Percentiles rank a stretch among this genome's conserved stretches.
These are phyloP conservation scores for Vigna angularis DNA, from an alignment of 306 rosid genomes.

Conservation along the genomic window DNA sequence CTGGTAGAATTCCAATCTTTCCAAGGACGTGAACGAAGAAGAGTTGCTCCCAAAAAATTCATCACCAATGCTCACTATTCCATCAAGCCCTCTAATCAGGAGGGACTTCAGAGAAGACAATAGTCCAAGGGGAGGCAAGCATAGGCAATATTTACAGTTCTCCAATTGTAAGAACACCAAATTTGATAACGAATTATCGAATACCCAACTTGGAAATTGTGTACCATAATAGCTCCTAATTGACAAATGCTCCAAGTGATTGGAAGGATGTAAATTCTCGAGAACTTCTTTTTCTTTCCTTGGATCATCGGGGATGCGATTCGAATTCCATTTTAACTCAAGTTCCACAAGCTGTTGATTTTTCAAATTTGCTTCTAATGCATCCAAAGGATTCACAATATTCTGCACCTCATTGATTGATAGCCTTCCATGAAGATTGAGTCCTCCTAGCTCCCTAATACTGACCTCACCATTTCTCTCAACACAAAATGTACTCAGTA, in stretches of 20 bases:
- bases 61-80: background rate
- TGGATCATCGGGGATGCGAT: background rate
- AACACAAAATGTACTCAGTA: background rate
- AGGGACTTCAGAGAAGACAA: background rate
- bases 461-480: background rate
- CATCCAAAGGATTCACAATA: background rate
- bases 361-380: background rate
- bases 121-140: constrained; percentile 2
- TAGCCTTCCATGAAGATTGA: background rate
- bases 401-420: background rate
- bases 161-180: background rate
- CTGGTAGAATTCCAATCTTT: accelerated
- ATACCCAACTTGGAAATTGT: background rate
- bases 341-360: background rate
- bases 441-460: background rate
- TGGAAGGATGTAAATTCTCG: background rate
- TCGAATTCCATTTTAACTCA: background rate
- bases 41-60: background rate
- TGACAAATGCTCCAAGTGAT: background rate
- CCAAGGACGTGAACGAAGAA: background rate
- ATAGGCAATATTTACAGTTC: background rate
- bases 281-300: background rate
- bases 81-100: background rate
- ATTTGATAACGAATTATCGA: background rate
- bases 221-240: background rate